Evolutionary conservation across 768 basidiomycete species (phyloP).

Genomic region (Collybiopsis confluens): DNA sequence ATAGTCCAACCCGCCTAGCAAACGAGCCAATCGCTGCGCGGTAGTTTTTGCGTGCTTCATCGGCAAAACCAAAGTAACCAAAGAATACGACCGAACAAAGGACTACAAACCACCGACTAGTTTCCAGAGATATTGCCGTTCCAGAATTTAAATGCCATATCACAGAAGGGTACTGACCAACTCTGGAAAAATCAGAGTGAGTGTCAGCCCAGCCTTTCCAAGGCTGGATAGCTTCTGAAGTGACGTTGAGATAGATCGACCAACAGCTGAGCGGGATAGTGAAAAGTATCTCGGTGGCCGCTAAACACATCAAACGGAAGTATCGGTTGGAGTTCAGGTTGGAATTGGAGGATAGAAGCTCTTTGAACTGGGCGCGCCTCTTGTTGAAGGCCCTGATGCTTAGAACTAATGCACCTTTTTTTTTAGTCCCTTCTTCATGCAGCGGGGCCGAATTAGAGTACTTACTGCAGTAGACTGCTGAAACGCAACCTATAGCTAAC

Average conservation of each 20-base stretch:
- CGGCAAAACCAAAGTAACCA: constrained; percentile 59
- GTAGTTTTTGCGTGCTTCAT: constrained; percentile 57
- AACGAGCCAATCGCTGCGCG: constrained; percentile 32
- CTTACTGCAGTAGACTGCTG: constrained; percentile 31
- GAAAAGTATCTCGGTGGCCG: constrained; percentile 39
- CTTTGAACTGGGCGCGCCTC: constrained; percentile 22
- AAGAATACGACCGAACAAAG: constrained; percentile 57
- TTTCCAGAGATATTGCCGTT: constrained; percentile 28
- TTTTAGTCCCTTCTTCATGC: too few relatives aligned
- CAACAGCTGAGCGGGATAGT: constrained; percentile 29
- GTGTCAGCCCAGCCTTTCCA: constrained; percentile 45
- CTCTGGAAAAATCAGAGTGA: constrained; percentile 41
- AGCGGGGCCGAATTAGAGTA: neutral
- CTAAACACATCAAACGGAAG: constrained; percentile 57
- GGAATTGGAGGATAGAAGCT: constrained; percentile 25
- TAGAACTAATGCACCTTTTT: constrained; percentile 16
- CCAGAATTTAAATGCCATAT: constrained; percentile 34
- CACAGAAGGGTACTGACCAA: constrained; percentile 31
- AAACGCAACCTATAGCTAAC: constrained; percentile 36
- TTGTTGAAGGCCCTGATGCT: constrained; percentile 39
- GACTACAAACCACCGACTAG: constrained; percentile 44
- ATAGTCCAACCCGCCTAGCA: constrained; percentile 31
- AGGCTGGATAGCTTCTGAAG: constrained; percentile 29
- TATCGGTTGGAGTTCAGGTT: constrained; percentile 40
- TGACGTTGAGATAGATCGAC: constrained; percentile 31